Evolutionary conservation across 129 eudicot species (phyloP), one percentile per base, ranked within the genome.

Genomic region (Pittosporum tobira): DNA sequence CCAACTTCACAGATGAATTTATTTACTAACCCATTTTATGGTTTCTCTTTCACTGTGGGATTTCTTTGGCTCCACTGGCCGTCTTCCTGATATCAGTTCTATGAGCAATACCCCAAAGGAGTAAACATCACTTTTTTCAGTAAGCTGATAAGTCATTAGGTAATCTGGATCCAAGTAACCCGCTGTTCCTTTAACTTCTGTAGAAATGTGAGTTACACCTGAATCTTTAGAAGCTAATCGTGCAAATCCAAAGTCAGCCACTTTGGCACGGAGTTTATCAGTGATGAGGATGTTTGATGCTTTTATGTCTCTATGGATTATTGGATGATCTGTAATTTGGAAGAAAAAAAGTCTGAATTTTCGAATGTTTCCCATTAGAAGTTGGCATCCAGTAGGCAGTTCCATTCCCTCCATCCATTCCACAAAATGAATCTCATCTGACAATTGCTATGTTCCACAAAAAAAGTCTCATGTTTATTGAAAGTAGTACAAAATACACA

Each of bases 131-230:
- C 97, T 88, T 72, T 84, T 88, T n/a, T 72, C 88, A 8, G 97
- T 88, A 48, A 88, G 85, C 42, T 88, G 95, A 59, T 84, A 74
- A 8, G 97, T 76, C 64, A 43, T 79, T 19, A 84, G 45, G 57
- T 88, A 88, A 66, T 88, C 97, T 2, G 95, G 97, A 68, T 88
- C 97, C 71, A 84, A 72, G 53, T 88, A 88, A 43, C 97, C 97
- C 6, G 84, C 85, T 2, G 97, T 88, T 65, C 97, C 95, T 73
- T 78, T 88, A 15, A 88, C 79, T 71, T 88, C 88, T 11, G 97
- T 88, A 15, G 95, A 88, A 31, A 88, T 77, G 31, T 88, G 93
- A 51, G 97, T 84, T 24, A 77, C 95, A 0, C n/a, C 69, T 2
- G 65, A 66, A 73, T 85, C 83, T 66, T 77, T 85, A 25, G 80